Evolutionary conservation across 2,329 filamentous ascomycete species (phyloP).

Genomic region (Alternaria brassicicola): DNA sequence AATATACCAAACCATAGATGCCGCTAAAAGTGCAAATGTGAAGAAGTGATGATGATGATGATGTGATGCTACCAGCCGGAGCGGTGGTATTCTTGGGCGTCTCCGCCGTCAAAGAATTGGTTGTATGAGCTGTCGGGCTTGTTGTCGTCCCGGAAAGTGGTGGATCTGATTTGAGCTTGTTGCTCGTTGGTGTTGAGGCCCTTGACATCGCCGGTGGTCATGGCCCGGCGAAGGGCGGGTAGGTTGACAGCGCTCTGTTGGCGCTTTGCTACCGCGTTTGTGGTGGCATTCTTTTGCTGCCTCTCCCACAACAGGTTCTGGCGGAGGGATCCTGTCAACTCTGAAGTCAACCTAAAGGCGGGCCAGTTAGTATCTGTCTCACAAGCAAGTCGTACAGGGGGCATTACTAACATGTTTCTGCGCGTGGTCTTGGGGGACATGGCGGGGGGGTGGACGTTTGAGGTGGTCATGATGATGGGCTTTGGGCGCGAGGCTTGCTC

Average conservation of each 20-base stretch:
- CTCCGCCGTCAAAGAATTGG: constrained; percentile 74
- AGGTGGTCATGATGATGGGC: constrained; percentile 77
- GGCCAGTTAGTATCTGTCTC: neutral
- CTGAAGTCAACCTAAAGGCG: constrained; percentile 67
- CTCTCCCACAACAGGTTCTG: constrained; percentile 94
- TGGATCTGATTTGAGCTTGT: constrained; percentile 54
- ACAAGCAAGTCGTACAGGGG: neutral
- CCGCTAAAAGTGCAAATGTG: constrained; percentile 45
- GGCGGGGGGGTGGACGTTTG: constrained; percentile 73
- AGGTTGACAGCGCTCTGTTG: constrained; percentile 68
- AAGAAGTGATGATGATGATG: constrained; percentile 12
- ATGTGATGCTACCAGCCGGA: constrained; percentile 77
- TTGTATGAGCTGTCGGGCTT: constrained; percentile 75
- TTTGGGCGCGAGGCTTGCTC: constrained; percentile 70
- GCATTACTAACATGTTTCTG: constrained; percentile 72
- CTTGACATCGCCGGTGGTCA: constrained; percentile 78
- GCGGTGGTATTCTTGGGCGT: constrained; percentile 79
- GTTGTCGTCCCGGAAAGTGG: constrained; percentile 63
- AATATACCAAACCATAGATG: constrained; percentile 43
- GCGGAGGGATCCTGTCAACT: constrained; percentile 90
- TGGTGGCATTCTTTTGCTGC: constrained; percentile 89
- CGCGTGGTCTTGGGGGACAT: constrained; percentile 91
- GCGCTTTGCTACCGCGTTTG: constrained; percentile 86
- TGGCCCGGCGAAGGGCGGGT: constrained; percentile 43
- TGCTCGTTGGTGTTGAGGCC: constrained; percentile 75